A percentile compares a stretch with the other conserved stretches of the same genome.
Evolutionary conservation across 164 flowering plant genomes (phyloP).

Genomic region (Taxillus chinensis): DNA sequence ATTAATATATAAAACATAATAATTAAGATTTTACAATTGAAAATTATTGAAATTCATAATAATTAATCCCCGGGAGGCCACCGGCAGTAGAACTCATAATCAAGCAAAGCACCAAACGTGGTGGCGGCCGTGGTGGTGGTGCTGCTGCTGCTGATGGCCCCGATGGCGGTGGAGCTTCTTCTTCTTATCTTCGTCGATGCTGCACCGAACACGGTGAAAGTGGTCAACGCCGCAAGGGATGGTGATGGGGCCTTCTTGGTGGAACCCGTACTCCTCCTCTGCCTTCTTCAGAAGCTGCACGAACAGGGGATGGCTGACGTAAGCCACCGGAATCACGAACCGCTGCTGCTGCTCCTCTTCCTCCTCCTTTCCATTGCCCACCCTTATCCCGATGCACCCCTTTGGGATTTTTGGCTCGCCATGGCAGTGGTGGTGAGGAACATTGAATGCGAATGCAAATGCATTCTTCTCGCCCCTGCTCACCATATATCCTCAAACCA

Average conservation of each 20-base stretch:
- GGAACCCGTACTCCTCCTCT: conserved; percentile 54
- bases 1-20: too few relatives aligned
- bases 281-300: conserved; percentile 39
- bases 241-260: conserved; percentile 46
- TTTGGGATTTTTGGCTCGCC: conserved; percentile 20
- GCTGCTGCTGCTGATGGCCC: neutral
- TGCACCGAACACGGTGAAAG: conserved; percentile 31
- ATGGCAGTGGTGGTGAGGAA: too few relatives aligned
- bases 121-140: conserved; percentile 16
- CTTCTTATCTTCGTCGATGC: conserved; percentile 23
- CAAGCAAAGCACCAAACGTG: conserved; percentile 11
- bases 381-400: conserved; percentile 39
- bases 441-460: too few relatives aligned
- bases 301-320: conserved; percentile 58
- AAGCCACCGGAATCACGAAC: conserved; percentile 48
- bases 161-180: conserved; percentile 13
- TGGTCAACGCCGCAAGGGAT: conserved; percentile 57
- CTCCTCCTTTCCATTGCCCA: conserved; percentile 19
- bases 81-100: too few relatives aligned
- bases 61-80: too few relatives aligned
- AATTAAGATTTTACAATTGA: too few relatives aligned
- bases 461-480: too few relatives aligned
- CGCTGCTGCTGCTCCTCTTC: conserved; percentile 32
- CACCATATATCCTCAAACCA: too few relatives aligned
- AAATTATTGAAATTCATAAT: too few relatives aligned